Evolutionary conservation across 768 basidiomycete species (phyloP).

Genomic region (Rhodotorula toruloides): DNA sequence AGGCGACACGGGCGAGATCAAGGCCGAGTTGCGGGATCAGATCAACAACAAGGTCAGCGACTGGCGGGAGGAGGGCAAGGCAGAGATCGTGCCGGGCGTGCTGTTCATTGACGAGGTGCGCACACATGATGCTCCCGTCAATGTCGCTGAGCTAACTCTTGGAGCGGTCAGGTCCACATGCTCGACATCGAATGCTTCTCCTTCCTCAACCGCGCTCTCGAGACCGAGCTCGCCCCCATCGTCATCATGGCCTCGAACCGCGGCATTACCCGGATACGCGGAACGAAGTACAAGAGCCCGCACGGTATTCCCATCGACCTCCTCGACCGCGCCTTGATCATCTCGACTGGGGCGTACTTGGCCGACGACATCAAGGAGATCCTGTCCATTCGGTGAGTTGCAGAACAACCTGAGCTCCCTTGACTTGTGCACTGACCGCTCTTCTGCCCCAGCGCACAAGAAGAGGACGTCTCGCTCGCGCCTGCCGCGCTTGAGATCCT

Average conservation of each 20-base stretch:
- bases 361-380: slow-evolving; percentile 84
- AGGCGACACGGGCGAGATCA: slow-evolving; percentile 98
- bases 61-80: slow-evolving; percentile 98
- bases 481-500: slow-evolving; percentile 69
- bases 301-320: slow-evolving; percentile 93
- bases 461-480: slow-evolving; percentile 85
- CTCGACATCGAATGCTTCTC: slow-evolving; percentile 99
- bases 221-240: slow-evolving; percentile 84
- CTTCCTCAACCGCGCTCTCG: slow-evolving; percentile 91
- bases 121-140: not conserved
- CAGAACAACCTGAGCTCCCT: not conserved
- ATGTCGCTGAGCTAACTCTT: no score
- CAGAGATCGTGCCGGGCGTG: slow-evolving; percentile 94
- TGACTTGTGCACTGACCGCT: not conserved
- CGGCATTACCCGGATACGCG: slow-evolving; percentile 88
- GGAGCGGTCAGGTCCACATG: slow-evolving; percentile 92
- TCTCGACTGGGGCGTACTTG: slow-evolving; percentile 80
- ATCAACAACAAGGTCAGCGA: slow-evolving; percentile 95
- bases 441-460: slow-evolving; percentile 61
- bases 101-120: slow-evolving; percentile 77
- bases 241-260: slow-evolving; percentile 99
- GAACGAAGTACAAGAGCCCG: slow-evolving; percentile 87
- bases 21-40: slow-evolving; percentile 89
- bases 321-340: slow-evolving; percentile 90
- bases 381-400: slow-evolving; percentile 73